phyloP scores from a whole-genome alignment of 352 stramenopile genomes.

The Globisporangium iwayamae region DNA sequence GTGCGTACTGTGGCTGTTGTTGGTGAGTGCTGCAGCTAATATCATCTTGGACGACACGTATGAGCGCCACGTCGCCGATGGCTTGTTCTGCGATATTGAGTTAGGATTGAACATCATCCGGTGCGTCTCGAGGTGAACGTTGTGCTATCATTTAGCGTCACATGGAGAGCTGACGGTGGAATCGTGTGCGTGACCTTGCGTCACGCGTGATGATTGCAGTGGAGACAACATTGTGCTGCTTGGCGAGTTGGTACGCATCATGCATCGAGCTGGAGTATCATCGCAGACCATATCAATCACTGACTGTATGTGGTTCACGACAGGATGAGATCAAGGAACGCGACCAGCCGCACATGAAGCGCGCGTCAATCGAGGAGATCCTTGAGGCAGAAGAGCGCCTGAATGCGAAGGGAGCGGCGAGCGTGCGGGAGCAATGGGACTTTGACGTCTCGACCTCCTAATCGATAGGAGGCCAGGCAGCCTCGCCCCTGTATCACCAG shows the following conservation, averaged over 20 bases:
- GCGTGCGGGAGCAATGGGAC: slow-evolving; percentile 80
- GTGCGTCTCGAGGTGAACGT: slow-evolving; percentile 19
- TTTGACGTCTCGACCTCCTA: slow-evolving; percentile 53
- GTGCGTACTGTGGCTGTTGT: not conserved
- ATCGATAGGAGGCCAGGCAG: not conserved
- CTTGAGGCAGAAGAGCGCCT: slow-evolving; percentile 76
- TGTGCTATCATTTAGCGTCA: not conserved
- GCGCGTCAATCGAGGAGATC: slow-evolving; percentile 72
- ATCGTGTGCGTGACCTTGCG: not conserved
- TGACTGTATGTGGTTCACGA: not conserved
- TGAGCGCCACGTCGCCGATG: slow-evolving; percentile 83
- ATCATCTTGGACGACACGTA: slow-evolving; percentile 96
- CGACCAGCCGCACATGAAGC: slow-evolving; percentile 80
- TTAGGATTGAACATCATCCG: slow-evolving; percentile 96
- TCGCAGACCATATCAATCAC: not conserved
- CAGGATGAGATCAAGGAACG: slow-evolving; percentile 82
- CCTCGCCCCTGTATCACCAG: not conserved
- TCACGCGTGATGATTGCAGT: slow-evolving; percentile 21
- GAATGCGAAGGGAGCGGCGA: slow-evolving; percentile 58
- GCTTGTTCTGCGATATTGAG: slow-evolving; percentile 94
- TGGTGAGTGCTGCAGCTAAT: slow-evolving; percentile 70
- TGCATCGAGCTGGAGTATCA: not conserved
- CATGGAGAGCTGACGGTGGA: not conserved
- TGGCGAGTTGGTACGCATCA: slow-evolving; percentile 60
- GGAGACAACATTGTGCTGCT: slow-evolving; percentile 87